These are phyloP conservation scores for Lipomyces spencermartinsiae DNA, from an alignment of 805 yeast species.

Conservation along the genomic window DNA sequence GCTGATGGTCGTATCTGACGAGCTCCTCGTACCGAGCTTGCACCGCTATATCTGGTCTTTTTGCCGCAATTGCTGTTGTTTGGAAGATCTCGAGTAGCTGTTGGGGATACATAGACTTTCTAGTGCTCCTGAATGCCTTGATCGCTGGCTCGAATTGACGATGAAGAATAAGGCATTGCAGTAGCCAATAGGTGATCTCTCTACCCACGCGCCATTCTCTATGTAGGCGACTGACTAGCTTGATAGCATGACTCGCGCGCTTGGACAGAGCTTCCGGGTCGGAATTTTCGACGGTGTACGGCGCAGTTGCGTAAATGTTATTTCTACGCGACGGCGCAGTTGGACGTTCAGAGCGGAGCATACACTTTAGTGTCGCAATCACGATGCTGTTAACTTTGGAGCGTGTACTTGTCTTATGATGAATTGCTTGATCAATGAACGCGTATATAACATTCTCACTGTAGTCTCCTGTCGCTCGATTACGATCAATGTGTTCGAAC, in stretches of 20 bases:
- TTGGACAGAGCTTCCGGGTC: background rate
- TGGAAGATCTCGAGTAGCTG: constrained; percentile 10
- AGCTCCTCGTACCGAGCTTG: constrained; percentile 11
- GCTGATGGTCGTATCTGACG: background rate
- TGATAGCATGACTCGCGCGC: background rate
- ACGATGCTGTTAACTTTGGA: background rate
- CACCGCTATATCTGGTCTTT: constrained; percentile 8
- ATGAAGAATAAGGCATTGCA: constrained; percentile 11
- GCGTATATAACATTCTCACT: background rate
- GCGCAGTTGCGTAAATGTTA: constrained; percentile 3
- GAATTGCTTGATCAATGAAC: background rate
- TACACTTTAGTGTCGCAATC: background rate
- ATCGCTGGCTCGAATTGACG: constrained; percentile 19
- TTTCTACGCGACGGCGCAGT: background rate
- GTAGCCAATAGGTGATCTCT: constrained; percentile 18
- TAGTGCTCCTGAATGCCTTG: background rate
- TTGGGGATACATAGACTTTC: background rate
- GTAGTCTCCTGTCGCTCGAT: constrained; percentile 19
- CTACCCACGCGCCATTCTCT: constrained; percentile 4
- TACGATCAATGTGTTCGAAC: constrained; percentile 13
- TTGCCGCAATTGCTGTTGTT: background rate
- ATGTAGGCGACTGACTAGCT: constrained; percentile 6
- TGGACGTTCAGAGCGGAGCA: constrained; percentile 1
- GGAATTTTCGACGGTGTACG: background rate
- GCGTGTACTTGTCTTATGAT: background rate